Evolutionary conservation across 2,329 filamentous ascomycete genomes (phyloP), one percentile per base, ranked within the genome.

Genomic region (Clonostachys byssicola): DNA sequence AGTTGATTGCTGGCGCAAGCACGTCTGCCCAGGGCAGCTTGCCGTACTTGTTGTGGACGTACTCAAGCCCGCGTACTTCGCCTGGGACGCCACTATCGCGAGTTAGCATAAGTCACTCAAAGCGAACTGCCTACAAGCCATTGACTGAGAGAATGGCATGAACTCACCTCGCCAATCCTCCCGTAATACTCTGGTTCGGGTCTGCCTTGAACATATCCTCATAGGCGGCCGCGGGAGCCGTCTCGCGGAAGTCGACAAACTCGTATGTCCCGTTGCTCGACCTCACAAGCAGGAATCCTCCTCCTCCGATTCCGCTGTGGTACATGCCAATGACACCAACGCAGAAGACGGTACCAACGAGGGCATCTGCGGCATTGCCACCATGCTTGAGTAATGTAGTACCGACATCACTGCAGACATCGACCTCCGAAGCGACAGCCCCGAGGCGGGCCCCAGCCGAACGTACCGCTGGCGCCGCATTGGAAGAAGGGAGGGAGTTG

Each of bases 181-280:
- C 86, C 38, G 72, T 75, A 5, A 89, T 68, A 44, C 86, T 88
- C 3, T 76, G 77, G 5, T 75, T 67, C 0, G 74, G 77, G 54
- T 91, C 80, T 51, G 86, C 80, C 46, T 80, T 80, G 66, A 85
- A 96, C 91, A 95, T 96, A 54, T 90, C 79, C 62, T 92, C 73
- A 51, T 78, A 87, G 0, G 89, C 85, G 2, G 88, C 88, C 0
- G 85, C 88, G 1, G 91, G 90, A 0, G 91, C 91, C 0, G 81
- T 89, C 64, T 95, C 91, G 14, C 91, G 77, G 62, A 94, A 95
- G 62, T 96, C 90, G 53, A 95, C 82, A 53, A 83, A 87, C 56
- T 95, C 89, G 59, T 89, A 92, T 9, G 70, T 68, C 6, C 85
- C 85, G 51, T 87, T 77, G 6, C 77, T 65, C 3, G 74, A 68